A percentile compares a stretch with the other conserved stretches of the same genome.
Conservation (phyloP, 345 rosid species). For the Corchorus capsularis region DNA sequence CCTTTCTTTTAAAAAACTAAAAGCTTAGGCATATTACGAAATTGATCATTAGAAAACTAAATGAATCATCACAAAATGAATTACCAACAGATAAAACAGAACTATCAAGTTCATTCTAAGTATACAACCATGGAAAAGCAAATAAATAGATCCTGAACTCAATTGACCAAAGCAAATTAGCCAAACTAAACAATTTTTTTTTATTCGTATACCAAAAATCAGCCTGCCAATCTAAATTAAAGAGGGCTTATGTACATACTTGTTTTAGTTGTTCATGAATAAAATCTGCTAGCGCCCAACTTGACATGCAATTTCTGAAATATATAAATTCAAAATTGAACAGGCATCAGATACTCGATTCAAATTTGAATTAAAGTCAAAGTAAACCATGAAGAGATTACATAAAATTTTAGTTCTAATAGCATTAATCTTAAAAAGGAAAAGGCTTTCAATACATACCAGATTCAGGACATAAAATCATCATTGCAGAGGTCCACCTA, state of each 20-base stretch:
- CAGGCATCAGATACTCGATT: slow-evolving; percentile 1
- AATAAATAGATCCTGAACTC: not conserved
- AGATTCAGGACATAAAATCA: slow-evolving; percentile 82
- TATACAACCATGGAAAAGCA: not conserved
- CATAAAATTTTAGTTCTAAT: not conserved
- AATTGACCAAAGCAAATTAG: not conserved
- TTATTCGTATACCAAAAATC: not conserved
- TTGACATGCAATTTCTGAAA: slow-evolving; percentile 96
- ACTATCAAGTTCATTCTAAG: slow-evolving; percentile 39
- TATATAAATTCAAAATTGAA: not conserved
- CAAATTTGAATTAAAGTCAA: not conserved
- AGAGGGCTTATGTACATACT: slow-evolving; percentile 41
- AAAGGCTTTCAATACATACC: slow-evolving; percentile 46
- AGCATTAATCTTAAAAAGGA: not conserved
- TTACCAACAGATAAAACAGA: too few relatives aligned
- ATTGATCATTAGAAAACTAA: too few relatives aligned
- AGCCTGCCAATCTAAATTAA: not conserved
- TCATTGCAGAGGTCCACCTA: slow-evolving; percentile 95
- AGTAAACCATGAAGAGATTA: not conserved
- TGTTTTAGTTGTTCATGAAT: slow-evolving; percentile 67
- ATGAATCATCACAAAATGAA: too few relatives aligned
- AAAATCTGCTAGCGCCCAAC: slow-evolving; percentile 93
- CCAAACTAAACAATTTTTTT: not conserved
- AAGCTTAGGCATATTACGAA: too few relatives aligned
- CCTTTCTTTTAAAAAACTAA: too few relatives aligned